Percentiles rank a stretch among this genome's conserved stretches.
These are phyloP conservation scores for Chaetomiaceae sp. DNA, from an alignment of 2,329 filamentous ascomycete species.

Conservation along the genomic window DNA sequence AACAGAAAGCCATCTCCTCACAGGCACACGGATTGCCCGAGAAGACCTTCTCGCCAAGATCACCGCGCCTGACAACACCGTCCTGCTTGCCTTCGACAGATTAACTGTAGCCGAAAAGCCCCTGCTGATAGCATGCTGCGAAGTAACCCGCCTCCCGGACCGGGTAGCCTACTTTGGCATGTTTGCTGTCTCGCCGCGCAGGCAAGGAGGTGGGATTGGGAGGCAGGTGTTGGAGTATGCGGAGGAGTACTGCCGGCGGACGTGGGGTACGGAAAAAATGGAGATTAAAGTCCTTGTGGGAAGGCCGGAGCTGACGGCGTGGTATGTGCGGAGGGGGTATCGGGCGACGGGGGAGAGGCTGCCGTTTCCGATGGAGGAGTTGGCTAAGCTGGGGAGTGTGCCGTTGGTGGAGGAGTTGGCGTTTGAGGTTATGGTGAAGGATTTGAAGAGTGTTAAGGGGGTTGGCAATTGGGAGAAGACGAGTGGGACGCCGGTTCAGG, in stretches of 20 bases:
- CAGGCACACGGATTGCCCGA: conserved; percentile 41
- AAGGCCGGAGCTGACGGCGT: conserved; percentile 41
- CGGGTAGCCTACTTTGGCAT: conserved; percentile 44
- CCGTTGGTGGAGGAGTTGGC: conserved; percentile 41
- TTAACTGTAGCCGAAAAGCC: too few relatives aligned
- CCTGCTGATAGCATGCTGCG: conserved; percentile 43
- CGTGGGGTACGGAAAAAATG: conserved; percentile 34
- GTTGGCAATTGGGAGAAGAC: too few relatives aligned
- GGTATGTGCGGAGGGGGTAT: conserved; percentile 44
- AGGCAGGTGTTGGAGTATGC: conserved; percentile 28
- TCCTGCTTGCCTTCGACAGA: conserved; percentile 37
- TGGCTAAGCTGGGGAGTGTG: conserved; percentile 30
- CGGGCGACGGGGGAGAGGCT: conserved; percentile 34
- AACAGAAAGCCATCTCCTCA: conserved; percentile 42
- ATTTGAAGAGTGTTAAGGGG: too few relatives aligned
- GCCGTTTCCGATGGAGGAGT: conserved; percentile 40
- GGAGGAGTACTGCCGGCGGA: conserved; percentile 35
- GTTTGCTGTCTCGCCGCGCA: conserved; percentile 46
- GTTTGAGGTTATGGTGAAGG: conserved; percentile 41
- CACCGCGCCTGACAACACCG: conserved; percentile 32
- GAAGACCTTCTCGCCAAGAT: conserved; percentile 34
- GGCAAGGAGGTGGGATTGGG: background rate
- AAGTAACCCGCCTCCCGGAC: conserved; percentile 32
- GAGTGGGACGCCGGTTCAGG: too few relatives aligned
- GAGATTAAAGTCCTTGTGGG: conserved; percentile 44